phyloP scores from a whole-genome alignment of 495 filamentous ascomycete species.

The Trichoderma asperelloides region DNA sequence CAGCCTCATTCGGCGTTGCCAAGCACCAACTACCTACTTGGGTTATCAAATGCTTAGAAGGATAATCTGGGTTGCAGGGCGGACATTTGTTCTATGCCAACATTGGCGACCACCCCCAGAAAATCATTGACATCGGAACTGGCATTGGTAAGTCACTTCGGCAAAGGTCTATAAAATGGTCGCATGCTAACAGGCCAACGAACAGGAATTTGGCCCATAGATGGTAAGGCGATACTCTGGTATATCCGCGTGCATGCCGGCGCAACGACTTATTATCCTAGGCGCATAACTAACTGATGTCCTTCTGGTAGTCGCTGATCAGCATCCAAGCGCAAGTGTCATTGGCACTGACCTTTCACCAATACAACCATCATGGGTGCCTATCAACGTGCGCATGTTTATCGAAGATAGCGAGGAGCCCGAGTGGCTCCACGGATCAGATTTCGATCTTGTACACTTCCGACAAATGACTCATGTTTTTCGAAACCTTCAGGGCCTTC shows the following conservation, averaged over 20 bases:
- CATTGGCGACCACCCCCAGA: conserved; percentile 29
- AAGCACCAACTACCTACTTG: not conserved
- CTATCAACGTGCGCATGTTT: conserved; percentile 31
- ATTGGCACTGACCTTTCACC: conserved; percentile 27
- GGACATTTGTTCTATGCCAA: conserved; percentile 38
- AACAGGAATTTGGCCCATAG: conserved; percentile 47
- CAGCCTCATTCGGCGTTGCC: not conserved
- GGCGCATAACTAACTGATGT: not conserved
- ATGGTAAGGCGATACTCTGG: conserved; percentile 14
- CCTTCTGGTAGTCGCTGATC: conserved; percentile 25
- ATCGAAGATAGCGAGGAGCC: conserved; percentile 36
- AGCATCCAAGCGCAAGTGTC: conserved; percentile 30
- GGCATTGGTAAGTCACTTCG: conserved; percentile 34
- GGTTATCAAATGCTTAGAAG: conserved; percentile 19
- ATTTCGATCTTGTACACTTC: conserved; percentile 33
- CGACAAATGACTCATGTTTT: conserved; percentile 37
- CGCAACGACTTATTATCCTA: not conserved
- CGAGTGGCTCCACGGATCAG: conserved; percentile 27
- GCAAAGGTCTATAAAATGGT: not conserved
- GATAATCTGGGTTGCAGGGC: conserved; percentile 25
- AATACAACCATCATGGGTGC: conserved; percentile 34
- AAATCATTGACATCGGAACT: conserved; percentile 42
- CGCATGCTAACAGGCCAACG: not conserved
- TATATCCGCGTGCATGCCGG: not conserved
- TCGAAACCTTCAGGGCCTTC: conserved; percentile 32